A percentile compares a stretch with the other conserved stretches of the same genome.
These are phyloP conservation scores for Ochromonas danica DNA, from an alignment of 108 stramenopile genomes.

Conservation along the genomic window DNA sequence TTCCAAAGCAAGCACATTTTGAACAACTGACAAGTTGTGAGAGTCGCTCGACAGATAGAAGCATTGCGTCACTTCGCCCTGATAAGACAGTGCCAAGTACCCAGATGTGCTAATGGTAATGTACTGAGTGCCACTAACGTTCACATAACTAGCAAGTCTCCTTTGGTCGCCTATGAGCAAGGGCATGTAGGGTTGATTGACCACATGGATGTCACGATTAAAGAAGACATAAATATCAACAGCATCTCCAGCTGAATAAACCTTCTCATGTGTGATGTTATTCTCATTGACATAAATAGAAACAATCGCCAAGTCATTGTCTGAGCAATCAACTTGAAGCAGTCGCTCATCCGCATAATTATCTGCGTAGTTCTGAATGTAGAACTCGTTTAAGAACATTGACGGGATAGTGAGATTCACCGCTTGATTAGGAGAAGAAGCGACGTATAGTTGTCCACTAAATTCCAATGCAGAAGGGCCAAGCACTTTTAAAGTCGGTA, in stretches of 20 bases:
- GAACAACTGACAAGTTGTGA: background rate
- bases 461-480: background rate
- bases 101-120: background rate
- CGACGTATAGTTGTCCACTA: background rate
- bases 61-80: background rate
- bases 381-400: background rate
- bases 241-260: background rate
- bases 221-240: conserved; percentile 3
- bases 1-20: background rate
- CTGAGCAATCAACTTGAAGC: background rate
- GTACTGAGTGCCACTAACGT: conserved; percentile 12
- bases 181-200: background rate
- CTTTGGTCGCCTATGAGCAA: background rate
- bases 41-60: background rate
- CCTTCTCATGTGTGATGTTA: background rate
- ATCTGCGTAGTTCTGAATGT: background rate
- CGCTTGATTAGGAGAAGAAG: background rate
- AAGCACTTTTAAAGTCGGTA: too few relatives aligned
- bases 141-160: conserved; percentile 11
- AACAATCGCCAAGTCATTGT: background rate
- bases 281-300: too few relatives aligned
- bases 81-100: background rate
- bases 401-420: conserved; percentile 7
- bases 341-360: background rate
- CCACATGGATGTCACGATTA: background rate